These are phyloP conservation scores for Macadamia tetraphylla DNA, from an alignment of 164 flowering plant genomes.

Conservation along the genomic window DNA sequence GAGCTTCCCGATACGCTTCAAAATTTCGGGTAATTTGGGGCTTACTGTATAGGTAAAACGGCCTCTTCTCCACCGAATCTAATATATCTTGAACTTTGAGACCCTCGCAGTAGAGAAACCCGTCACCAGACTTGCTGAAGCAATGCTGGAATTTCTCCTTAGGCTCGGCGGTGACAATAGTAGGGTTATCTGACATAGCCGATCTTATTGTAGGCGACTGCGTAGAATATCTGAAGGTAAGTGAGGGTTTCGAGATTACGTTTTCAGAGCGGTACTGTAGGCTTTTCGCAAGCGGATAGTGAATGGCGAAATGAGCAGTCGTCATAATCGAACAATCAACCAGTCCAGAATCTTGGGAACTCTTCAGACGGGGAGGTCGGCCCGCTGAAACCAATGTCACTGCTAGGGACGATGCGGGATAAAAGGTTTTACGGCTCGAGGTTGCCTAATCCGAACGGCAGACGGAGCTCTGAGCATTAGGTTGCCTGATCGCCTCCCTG, in stretches of 20 bases:
- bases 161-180: slow-evolving; percentile 15
- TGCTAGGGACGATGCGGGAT: too few species aligned
- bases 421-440: too few species aligned
- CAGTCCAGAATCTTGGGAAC: too few species aligned
- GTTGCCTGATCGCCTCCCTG: too few species aligned
- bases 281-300: slow-evolving; percentile 30
- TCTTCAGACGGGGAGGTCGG: too few species aligned
- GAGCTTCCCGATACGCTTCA: slow-evolving; percentile 73
- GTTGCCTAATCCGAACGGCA: too few species aligned
- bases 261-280: slow-evolving; percentile 19
- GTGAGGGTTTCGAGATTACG: slow-evolving; percentile 15
- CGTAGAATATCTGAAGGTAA: slow-evolving; percentile 19
- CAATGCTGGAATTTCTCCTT: slow-evolving; percentile 57
- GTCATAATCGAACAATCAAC: slow-evolving; percentile 34
- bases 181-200: slow-evolving; percentile 29
- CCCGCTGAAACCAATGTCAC: too few species aligned
- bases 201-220: slow-evolving; percentile 30
- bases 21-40: slow-evolving; percentile 77
- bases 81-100: slow-evolving; percentile 61
- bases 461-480: too few species aligned
- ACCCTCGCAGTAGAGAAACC: slow-evolving; percentile 74
- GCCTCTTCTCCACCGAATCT: slow-evolving; percentile 64
- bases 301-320: slow-evolving; percentile 40
- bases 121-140: slow-evolving; percentile 69
- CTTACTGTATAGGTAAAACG: slow-evolving; percentile 87